Percentiles rank a stretch among this genome's conserved stretches.
These are phyloP conservation scores for Rhododendron vialii DNA, from an alignment of 148 eudicot genomes.

Conservation along the genomic window DNA sequence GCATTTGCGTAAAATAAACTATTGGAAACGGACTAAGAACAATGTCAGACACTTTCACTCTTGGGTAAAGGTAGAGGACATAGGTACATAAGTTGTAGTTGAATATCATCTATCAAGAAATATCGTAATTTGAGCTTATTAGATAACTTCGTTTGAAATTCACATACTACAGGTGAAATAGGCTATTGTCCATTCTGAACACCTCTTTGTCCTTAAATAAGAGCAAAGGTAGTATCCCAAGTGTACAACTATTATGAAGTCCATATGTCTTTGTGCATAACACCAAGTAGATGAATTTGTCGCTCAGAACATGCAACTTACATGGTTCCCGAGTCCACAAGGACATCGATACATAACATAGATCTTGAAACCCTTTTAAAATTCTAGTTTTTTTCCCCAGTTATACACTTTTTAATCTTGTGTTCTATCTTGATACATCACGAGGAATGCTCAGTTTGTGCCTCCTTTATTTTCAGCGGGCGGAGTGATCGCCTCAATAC, in stretches of 20 bases:
- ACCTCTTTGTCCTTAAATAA: too few species aligned
- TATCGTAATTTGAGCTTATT: too few species aligned
- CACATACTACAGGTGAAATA: too few species aligned
- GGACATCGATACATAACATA: neutral
- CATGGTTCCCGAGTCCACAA: neutral
- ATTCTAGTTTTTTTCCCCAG: neutral
- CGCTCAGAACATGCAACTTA: neutral
- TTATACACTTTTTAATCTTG: neutral
- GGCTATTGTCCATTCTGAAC: too few species aligned
- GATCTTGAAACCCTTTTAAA: neutral
- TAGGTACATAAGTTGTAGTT: neutral
- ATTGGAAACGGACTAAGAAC: neutral
- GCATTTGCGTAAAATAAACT: neutral
- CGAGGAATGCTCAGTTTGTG: neutral
- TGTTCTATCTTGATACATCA: neutral
- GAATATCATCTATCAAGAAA: too few species aligned
- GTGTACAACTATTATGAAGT: neutral
- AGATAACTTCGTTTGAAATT: too few species aligned
- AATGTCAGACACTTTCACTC: neutral
- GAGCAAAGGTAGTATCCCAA: too few species aligned
- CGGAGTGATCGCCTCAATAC: conserved; percentile 84
- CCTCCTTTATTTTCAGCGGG: conserved; percentile 54
- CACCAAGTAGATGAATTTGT: neutral
- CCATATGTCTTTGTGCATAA: neutral
- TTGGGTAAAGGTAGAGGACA: neutral